A percentile compares a stretch with the other conserved stretches of the same genome.
Conservation (phyloP, 2,329 filamentous ascomycete genomes). For the Tolypocladium sp. region DNA sequence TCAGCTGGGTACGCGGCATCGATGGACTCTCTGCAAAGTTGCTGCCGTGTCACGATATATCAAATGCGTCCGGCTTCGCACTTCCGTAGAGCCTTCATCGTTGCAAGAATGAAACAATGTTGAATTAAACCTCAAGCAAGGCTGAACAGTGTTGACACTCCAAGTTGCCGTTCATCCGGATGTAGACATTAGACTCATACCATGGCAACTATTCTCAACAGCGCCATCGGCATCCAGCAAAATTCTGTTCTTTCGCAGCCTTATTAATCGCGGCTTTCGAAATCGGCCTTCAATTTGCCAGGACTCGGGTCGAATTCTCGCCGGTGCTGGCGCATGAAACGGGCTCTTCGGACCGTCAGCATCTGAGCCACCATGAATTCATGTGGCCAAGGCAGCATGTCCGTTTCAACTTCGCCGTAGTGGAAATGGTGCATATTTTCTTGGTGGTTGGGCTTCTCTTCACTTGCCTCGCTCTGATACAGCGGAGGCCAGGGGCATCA, state of each 20-base stretch:
- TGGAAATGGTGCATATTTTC: background rate
- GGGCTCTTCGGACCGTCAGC: background rate
- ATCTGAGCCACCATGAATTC: background rate
- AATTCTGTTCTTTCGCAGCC: background rate
- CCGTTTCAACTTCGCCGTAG: background rate
- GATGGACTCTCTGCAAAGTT: background rate
- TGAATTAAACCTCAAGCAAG: background rate
- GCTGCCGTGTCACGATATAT: background rate
- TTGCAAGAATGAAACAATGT: background rate
- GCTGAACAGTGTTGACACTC: background rate
- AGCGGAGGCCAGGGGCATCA: background rate
- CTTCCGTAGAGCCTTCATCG: background rate
- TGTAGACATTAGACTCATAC: background rate
- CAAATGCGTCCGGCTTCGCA: background rate
- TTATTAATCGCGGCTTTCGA: background rate
- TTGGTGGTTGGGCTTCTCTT: background rate
- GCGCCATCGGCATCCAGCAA: background rate
- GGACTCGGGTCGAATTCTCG: background rate
- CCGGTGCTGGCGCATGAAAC: background rate
- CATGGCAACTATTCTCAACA: background rate
- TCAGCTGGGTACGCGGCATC: background rate
- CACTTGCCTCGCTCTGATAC: background rate
- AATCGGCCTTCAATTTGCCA: background rate
- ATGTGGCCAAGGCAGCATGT: background rate
- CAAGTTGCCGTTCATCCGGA: background rate